Base-by-base conservation (phyloP, 768 basidiomycete species). In the Gyrodon lividus region DNA sequence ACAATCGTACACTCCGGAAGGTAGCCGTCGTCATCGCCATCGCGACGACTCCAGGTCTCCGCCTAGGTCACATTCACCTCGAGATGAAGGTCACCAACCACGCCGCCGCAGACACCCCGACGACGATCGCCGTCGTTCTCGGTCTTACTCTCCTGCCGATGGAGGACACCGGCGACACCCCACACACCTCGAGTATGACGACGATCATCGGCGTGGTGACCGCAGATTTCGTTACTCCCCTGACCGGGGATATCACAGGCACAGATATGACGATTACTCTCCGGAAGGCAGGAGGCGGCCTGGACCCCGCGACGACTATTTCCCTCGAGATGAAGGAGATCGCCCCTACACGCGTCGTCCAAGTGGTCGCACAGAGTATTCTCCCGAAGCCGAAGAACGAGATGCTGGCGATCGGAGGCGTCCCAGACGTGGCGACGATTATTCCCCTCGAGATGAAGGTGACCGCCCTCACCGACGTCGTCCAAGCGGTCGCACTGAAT, bases 71-170 rank as follows among this genome's bases (percentile, higher is more conserved):
- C 54, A 59, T 24, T 44, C 42, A 8, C 20, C 53, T 14, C 54
- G 37, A 5, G 54, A 58, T 17, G 46, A 47, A 8, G 47, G 48
- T 12, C 53, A 14, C 23, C 28, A 33, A 40, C 10, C 26, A 8
- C 48, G 35, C 14, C 52, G 48, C 34, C 34, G 2, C 26, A 42
- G 51, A 33, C 42, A 37, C 24, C 41, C 8, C 13, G 49, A 49
- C 34, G 43, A 38, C 20, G 46, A 49, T 48, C 53, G 57, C 44
- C 48, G 53, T 31, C 62, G 61, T 19, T 63, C 68, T 48, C 63
- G 61, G 22, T 59, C 57, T 5, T 58, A 60, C 42, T 65, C 63
- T 1, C 64, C 63, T 3, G 55, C 55, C 8, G 52, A 56, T 39
- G 3, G 35, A 33, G 26, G 43, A 12, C 20, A 42, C 37, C 40